phyloP scores from a whole-genome alignment of 345 rosid genomes.

The Ceriops tagal region DNA sequence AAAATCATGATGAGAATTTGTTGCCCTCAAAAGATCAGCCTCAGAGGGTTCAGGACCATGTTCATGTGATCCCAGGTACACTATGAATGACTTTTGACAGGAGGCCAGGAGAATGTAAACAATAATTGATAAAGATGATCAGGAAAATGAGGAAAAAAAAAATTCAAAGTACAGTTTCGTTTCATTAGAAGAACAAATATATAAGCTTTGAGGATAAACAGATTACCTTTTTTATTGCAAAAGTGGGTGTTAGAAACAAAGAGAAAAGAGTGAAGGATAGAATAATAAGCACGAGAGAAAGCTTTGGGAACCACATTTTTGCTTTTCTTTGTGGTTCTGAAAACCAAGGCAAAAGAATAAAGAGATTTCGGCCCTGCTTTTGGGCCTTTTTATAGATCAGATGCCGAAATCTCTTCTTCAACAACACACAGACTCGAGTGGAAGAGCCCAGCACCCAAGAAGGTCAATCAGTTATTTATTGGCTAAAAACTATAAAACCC shows the following conservation, averaged over 20 bases:
- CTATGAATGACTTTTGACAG: constrained; percentile 26
- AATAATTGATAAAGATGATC: not conserved
- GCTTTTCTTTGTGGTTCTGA: too few species aligned
- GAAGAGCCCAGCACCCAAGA: too few species aligned
- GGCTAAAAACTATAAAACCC: too few species aligned
- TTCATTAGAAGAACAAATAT: not conserved
- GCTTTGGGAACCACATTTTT: not conserved
- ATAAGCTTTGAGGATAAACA: not conserved
- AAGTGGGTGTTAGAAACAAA: not conserved
- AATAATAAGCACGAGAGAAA: not conserved
- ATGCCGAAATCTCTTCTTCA: too few species aligned
- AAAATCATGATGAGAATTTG: constrained; percentile 26
- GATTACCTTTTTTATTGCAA: constrained; percentile 1
- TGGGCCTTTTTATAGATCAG: too few species aligned
- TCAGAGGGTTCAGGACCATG: constrained; percentile 13
- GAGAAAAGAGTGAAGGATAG: not conserved
- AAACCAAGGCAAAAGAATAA: too few species aligned
- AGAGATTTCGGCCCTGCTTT: too few species aligned
- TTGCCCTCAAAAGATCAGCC: constrained; percentile 9
- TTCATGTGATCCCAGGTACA: constrained; percentile 35
- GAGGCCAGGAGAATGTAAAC: not conserved
- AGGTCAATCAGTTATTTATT: too few species aligned
- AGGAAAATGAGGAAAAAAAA: not conserved
- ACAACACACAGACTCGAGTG: too few species aligned
- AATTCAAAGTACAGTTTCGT: not conserved